Evolutionary conservation across 495 filamentous ascomycete species (phyloP).

Genomic region (Lepraria neglecta): DNA sequence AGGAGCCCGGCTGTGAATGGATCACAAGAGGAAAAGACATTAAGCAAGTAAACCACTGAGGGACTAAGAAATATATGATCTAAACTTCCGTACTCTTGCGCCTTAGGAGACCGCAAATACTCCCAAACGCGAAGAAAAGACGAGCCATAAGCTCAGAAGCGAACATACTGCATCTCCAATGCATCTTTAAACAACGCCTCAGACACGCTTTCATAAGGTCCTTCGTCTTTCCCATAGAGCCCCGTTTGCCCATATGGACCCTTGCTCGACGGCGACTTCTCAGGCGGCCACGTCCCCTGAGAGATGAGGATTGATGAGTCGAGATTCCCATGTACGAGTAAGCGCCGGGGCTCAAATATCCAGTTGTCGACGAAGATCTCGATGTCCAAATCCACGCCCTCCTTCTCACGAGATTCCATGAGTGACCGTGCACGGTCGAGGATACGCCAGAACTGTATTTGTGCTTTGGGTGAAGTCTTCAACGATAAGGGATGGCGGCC

Average conservation of each 20-base stretch:
- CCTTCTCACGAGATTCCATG: conserved; percentile 30
- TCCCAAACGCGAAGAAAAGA: neutral
- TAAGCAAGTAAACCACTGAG: no score
- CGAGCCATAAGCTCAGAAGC: conserved; percentile 1
- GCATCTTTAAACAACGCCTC: conserved; percentile 43
- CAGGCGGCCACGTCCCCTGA: conserved; percentile 36
- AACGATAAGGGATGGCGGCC: conserved; percentile 26
- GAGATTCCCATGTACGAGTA: conserved; percentile 46
- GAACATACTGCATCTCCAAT: conserved; percentile 25
- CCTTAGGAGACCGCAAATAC: no score
- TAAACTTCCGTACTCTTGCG: no score
- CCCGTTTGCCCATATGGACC: conserved; percentile 50
- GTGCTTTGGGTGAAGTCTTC: conserved; percentile 25
- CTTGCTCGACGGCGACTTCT: conserved; percentile 35
- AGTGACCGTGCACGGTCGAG: conserved; percentile 39
- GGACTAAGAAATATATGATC: no score
- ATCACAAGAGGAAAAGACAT: no score
- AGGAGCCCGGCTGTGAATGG: no score
- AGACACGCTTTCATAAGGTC: conserved; percentile 32
- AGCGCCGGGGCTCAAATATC: conserved; percentile 44
- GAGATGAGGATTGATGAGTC: conserved; percentile 35
- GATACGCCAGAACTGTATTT: conserved; percentile 30
- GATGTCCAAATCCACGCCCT: conserved; percentile 33
- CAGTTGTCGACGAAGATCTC: conserved; percentile 43
- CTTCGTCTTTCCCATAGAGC: conserved; percentile 46